Evolutionary conservation across 345 rosid species (phyloP), one percentile per base, ranked within the genome.

Genomic region (Pistacia vera): DNA sequence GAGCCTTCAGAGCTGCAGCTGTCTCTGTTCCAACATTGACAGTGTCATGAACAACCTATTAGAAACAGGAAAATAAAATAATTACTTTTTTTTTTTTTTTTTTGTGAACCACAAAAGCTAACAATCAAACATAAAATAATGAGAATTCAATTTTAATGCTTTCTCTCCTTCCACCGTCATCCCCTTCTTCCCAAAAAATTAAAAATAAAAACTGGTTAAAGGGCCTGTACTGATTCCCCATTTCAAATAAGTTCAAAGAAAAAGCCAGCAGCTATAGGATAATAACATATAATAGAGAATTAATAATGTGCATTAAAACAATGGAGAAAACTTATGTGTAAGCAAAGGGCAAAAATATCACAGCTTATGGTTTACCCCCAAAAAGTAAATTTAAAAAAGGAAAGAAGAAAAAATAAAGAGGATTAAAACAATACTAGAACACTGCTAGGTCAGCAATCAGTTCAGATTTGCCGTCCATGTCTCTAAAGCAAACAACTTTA

Each of bases 1-100:
- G 98, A 75, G 97, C 91, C 86, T 91, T 93, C 64, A 95, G 97
- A 72, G 95, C 90, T 68, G 92, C 90, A 55, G 97, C 90, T 63
- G 97, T 93, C 73, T 95, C 97, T 73, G 97, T 93, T 76, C 97
- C 97, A 46, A 95, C 95, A 63, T 89, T 77, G 66, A 95, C 76
- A 20, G 97, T 95, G 22, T 94, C 95, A 66, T 89, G 97, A 89
- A 94, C 98, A 82, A 90, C 88, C 97, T 94, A 75, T 68, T 44
- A 79, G 41, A 62, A 70, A 61, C 16, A 72, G 61, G 72, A 68
- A 44, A 8, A 49, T 28, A 22, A 22, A 54, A 20, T 8, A 72
- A 66, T 70, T 59, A 59, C 16, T 49, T n/a, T 71, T 48, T 63
- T 63, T 56, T 44, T 71, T 57, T 67, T 68, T 56, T 44, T 68